Conservation (phyloP, 441 rosid species). For the Pelargonium myrrhifolium region DNA sequence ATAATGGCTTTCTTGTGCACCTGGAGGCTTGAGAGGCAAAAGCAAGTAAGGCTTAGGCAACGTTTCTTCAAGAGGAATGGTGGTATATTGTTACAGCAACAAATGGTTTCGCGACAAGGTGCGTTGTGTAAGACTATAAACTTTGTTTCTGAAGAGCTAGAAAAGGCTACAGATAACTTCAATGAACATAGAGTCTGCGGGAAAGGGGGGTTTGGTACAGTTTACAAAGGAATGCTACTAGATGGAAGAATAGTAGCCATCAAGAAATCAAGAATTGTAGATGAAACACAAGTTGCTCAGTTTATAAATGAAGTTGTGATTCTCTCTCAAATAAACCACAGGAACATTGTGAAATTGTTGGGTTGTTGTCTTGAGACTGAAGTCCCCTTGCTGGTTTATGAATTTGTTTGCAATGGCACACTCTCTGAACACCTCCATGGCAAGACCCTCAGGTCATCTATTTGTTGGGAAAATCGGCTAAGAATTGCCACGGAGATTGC, state of each 20-base stretch:
- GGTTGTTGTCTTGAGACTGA: constrained; percentile 16
- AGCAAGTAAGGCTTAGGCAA: constrained; percentile 11
- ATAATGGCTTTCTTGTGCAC: constrained; percentile 7
- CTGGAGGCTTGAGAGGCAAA: constrained; percentile 7
- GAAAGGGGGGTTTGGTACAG: constrained; percentile 18
- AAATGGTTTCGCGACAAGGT: constrained; percentile 3
- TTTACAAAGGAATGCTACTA: constrained; percentile 22
- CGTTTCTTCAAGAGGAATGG: constrained; percentile 18
- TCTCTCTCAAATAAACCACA: constrained; percentile 20
- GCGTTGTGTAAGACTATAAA: constrained; percentile 3
- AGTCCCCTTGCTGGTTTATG: constrained; percentile 18
- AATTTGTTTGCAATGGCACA: constrained; percentile 15
- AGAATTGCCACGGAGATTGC: constrained; percentile 17
- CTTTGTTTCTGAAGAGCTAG: constrained; percentile 17
- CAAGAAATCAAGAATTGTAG: constrained; percentile 12
- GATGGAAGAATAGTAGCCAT: constrained; percentile 3
- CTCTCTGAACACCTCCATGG: constrained; percentile 17
- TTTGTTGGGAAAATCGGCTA: constrained; percentile 13
- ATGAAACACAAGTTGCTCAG: constrained; percentile 19
- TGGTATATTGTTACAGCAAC: constrained; percentile 16
- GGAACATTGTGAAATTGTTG: constrained; percentile 21
- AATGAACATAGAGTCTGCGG: constrained; percentile 14
- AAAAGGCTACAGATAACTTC: constrained; percentile 21
- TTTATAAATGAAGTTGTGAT: constrained; percentile 22
- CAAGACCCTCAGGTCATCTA: background rate